A percentile compares a stretch with the other conserved stretches of the same genome.
Conservation (phyloP, 352 stramenopile genomes). For the Thraustotheca clavata region DNA sequence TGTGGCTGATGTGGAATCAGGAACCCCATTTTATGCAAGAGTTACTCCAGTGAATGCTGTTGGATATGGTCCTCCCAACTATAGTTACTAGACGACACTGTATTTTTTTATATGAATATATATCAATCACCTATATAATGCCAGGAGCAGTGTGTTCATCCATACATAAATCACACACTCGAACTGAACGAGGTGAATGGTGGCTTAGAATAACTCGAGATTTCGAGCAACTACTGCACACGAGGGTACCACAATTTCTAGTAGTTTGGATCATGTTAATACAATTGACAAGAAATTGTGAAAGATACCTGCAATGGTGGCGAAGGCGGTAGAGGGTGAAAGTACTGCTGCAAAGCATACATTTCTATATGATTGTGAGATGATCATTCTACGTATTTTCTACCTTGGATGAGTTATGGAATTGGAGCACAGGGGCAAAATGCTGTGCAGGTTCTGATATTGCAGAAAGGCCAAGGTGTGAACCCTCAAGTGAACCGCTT, state of each 20-base stretch:
- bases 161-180: slow-evolving; percentile 14
- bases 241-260: slow-evolving; percentile 70
- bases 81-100: slow-evolving; percentile 3
- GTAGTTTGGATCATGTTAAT: slow-evolving; percentile 1
- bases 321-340: slow-evolving; percentile 76
- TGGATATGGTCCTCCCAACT: slow-evolving; percentile 31
- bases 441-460: slow-evolving; percentile 65
- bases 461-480: slow-evolving; percentile 43
- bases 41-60: slow-evolving; percentile 51
- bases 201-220: background rate
- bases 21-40: slow-evolving; percentile 55
- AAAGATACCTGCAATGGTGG: slow-evolving; percentile 68
- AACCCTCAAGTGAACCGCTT: slow-evolving; percentile 31
- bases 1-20: slow-evolving; percentile 22
- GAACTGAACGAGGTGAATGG: background rate
- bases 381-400: no score
- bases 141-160: background rate
- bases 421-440: slow-evolving; percentile 43
- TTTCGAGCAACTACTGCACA: slow-evolving; percentile 71
- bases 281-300: background rate
- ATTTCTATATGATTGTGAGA: slow-evolving; percentile 40
- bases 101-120: background rate
- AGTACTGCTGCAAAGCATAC: slow-evolving; percentile 71
- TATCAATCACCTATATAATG: background rate
- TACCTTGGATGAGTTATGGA: slow-evolving; percentile 1